Conservation (phyloP, 805 yeast species). For the Zygosaccharomyces bisporus region DNA sequence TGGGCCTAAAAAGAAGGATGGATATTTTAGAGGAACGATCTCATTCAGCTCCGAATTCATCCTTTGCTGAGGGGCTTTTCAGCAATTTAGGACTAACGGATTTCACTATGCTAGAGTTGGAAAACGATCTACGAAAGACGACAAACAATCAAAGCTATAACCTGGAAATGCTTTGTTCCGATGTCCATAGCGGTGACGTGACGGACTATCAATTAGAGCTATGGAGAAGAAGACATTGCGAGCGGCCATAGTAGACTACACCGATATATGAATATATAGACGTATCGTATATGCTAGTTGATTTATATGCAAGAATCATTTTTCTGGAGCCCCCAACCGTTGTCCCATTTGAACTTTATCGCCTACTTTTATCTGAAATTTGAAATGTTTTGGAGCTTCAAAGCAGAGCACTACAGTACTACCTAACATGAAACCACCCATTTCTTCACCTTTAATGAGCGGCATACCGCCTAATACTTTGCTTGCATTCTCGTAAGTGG, state of each 20-base stretch:
- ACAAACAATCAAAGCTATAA: conserved; percentile 11
- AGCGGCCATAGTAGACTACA: conserved; percentile 1
- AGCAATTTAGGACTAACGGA: conserved; percentile 14
- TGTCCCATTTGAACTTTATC: conserved; percentile 84
- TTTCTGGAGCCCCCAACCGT: conserved; percentile 48
- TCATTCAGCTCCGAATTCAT: not conserved
- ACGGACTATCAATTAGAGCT: conserved; percentile 26
- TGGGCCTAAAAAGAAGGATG: conserved; percentile 14
- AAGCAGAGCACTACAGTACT: conserved; percentile 95
- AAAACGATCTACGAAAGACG: conserved; percentile 5
- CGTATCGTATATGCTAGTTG: not conserved
- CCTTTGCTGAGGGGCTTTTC: conserved; percentile 6
- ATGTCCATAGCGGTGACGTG: conserved; percentile 21
- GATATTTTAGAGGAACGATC: conserved; percentile 2
- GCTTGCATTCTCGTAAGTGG: conserved; percentile 81
- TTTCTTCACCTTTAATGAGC: conserved; percentile 83
- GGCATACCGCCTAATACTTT: conserved; percentile 80
- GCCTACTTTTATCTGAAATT: conserved; percentile 67
- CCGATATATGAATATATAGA: not conserved
- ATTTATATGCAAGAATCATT: conserved; percentile 2
- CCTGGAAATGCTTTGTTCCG: conserved; percentile 26
- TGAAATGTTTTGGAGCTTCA: conserved; percentile 85
- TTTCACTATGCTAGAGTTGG: conserved; percentile 21
- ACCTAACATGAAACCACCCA: conserved; percentile 96
- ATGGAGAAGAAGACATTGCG: conserved; percentile 25